Evolutionary conservation across 169 alveolate species (phyloP), one percentile per base, ranked within the genome.

Genomic region (Cryptosporidium sp.): DNA sequence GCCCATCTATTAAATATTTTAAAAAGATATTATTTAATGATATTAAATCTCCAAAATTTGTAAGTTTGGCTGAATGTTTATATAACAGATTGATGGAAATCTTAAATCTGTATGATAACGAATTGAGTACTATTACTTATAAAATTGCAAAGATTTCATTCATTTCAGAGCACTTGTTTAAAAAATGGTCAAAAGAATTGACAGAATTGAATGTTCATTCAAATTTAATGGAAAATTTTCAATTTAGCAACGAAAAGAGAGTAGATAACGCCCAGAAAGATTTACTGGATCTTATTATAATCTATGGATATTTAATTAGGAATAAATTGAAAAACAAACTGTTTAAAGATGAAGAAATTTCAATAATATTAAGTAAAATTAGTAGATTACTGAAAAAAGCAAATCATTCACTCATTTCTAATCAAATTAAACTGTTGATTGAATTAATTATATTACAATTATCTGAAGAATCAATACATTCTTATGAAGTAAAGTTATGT

Each of bases 1-100:
- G 43, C 51, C 71, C 71, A 4, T 26, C 71, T 9, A 65, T 65
- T 65, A 65, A 10, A 35, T 37, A 65, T 65, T 33, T 65, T 14
- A 51, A 37, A 35, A 65, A 65, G 3, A 35, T 65, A 35, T 29
- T 65, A 65, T 65, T 33, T n/a, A 65, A 65, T 5, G 23, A 65
- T 33, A 33, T 33, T n/a, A 10, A 29, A 7, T 31, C 71, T 4
- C 29, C 21, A 31, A 31, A 10, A 10, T 33, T 37, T 29, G 31
- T 31, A 65, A 39, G 14, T 23, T 26, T 55, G 2, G 1, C 67
- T 3, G 23, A 55, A n/a, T 23, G 31, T 26, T 0, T 55, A 55
- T 23, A n/a, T 55, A 2, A 16, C 23, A 55, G 35, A 55, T 16
- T 55, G 16, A 55, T 3, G 0, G 9, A 55, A 23, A 55, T 23